Percentiles rank a stretch among this genome's conserved stretches.
These are phyloP conservation scores for Boletus rubropictus DNA, from an alignment of 768 basidiomycete genomes.

Conservation along the genomic window DNA sequence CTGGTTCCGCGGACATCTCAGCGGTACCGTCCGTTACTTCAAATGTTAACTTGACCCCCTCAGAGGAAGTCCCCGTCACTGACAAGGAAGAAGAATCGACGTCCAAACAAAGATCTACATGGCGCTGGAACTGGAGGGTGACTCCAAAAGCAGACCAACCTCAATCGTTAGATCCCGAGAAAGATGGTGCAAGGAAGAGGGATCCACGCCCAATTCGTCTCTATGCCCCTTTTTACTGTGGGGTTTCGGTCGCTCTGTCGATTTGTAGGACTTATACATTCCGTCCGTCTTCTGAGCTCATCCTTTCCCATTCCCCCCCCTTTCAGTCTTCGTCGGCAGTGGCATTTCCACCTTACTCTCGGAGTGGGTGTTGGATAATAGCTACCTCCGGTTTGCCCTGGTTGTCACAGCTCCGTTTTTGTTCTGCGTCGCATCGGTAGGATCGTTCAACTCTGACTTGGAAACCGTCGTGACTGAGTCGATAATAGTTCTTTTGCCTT, in stretches of 20 bases:
- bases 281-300: conserved; percentile 7
- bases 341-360: conserved; percentile 54
- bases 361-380: conserved; percentile 63
- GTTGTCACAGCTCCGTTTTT: conserved; percentile 63
- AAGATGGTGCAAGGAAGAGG: conserved; percentile 33
- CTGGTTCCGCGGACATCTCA: conserved; percentile 32
- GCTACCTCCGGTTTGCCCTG: conserved; percentile 58
- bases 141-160: conserved; percentile 22
- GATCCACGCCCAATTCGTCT: conserved; percentile 48
- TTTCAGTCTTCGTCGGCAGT: conserved; percentile 63
- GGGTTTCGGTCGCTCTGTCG: conserved; percentile 57
- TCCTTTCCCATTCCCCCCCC: background rate
- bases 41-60: conserved; percentile 41
- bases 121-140: conserved; percentile 44
- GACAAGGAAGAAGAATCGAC: conserved; percentile 8
- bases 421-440: conserved; percentile 66
- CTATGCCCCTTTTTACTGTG: conserved; percentile 69
- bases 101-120: conserved; percentile 6
- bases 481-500: conserved; percentile 61
- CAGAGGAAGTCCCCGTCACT: conserved; percentile 20
- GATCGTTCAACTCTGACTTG: conserved; percentile 20
- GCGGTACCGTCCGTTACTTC: conserved; percentile 43
- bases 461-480: conserved; percentile 6
- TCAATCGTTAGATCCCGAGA: conserved; percentile 40
- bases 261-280: conserved; percentile 43